Conservation (phyloP, 805 yeast species). For the Saturnispora saitoi region DNA sequence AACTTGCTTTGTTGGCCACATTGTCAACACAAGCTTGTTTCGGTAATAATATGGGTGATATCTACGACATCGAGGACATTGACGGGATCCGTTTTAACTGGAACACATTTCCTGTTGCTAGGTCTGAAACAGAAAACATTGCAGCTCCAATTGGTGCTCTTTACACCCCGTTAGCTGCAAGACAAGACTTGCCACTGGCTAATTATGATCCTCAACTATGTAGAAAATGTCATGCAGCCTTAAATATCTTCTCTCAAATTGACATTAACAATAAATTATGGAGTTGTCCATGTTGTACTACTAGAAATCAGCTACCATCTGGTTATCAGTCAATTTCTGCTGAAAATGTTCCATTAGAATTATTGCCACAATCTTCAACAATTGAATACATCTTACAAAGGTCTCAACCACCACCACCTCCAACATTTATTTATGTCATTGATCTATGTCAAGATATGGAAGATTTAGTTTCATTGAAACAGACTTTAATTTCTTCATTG, state of each 20-base stretch:
- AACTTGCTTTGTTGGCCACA: background rate
- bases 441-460: conserved; percentile 89
- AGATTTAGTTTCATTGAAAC: conserved; percentile 75
- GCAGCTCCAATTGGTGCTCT: conserved; percentile 92
- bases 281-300: conserved; percentile 78
- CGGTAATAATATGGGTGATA: conserved; percentile 31
- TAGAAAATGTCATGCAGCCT: conserved; percentile 73
- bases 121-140: conserved; percentile 81
- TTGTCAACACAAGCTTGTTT: conserved; percentile 2
- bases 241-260: conserved; percentile 80
- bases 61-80: conserved; percentile 50
- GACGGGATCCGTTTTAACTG: conserved; percentile 70
- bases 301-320: conserved; percentile 72
- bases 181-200: conserved; percentile 68
- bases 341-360: conserved; percentile 75
- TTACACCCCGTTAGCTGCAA: conserved; percentile 85
- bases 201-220: conserved; percentile 82
- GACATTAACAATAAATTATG: conserved; percentile 70
- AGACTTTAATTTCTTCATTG: conserved; percentile 65
- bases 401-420: conserved; percentile 57
- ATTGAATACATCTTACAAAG: conserved; percentile 79
- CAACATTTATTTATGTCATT: conserved; percentile 76
- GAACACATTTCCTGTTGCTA: conserved; percentile 84
- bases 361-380: conserved; percentile 59
- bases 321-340: conserved; percentile 71